These are phyloP conservation scores for Wilcoxina mikolae DNA, from an alignment of 495 filamentous ascomycete genomes.

Conservation along the genomic window DNA sequence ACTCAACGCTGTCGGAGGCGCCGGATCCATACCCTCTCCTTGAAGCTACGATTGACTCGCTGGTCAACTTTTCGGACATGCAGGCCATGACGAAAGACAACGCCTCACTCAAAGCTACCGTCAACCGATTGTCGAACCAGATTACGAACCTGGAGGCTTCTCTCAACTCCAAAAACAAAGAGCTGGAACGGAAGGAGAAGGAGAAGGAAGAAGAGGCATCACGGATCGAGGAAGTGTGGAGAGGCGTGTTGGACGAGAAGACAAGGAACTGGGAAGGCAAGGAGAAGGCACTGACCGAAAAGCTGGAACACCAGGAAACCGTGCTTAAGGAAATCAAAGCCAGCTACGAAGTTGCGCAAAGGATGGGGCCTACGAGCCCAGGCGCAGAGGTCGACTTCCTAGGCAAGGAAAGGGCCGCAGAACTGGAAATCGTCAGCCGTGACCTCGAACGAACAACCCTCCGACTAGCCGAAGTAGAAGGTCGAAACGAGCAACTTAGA, in stretches of 20 bases:
- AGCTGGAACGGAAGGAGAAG: conserved; percentile 42
- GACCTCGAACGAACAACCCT: conserved; percentile 83
- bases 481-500: conserved; percentile 83
- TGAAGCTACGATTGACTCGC: conserved; percentile 87
- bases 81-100: conserved; percentile 59
- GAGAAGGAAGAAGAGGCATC: conserved; percentile 57
- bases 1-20: conserved; percentile 84
- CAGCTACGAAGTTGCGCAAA: conserved; percentile 89
- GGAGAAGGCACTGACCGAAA: conserved; percentile 81
- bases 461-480: conserved; percentile 78
- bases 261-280: conserved; percentile 92
- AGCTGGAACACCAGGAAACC: conserved; percentile 84
- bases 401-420: conserved; percentile 62
- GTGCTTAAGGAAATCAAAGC: conserved; percentile 89
- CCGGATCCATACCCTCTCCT: conserved; percentile 93
- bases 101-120: conserved; percentile 62
- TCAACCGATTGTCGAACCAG: conserved; percentile 73
- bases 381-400: conserved; percentile 23
- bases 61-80: conserved; percentile 33
- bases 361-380: conserved; percentile 44
- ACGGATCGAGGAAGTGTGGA: conserved; percentile 81
- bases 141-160: conserved; percentile 53
- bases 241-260: conserved; percentile 84
- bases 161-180: conserved; percentile 22
- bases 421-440: conserved; percentile 80